Evolutionary conservation across 352 stramenopile species (phyloP), one percentile per base, ranked within the genome.

Genomic region (Labyrinthula sp.): DNA sequence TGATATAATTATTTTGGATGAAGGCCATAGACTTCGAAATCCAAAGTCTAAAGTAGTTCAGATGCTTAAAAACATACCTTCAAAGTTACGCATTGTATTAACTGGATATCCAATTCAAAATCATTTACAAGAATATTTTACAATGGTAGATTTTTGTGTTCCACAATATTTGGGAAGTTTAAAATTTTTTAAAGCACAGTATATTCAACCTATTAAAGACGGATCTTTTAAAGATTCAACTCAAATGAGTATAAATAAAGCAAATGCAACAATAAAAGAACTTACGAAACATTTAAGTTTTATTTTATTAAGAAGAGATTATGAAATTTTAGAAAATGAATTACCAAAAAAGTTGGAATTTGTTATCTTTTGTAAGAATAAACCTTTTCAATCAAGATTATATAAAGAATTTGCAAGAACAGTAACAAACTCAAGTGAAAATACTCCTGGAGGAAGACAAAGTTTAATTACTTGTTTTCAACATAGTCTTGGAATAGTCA

Each of bases 51-150:
- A 85, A 59, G 61, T 84, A 26, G 72, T 85, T 5, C 77, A 81
- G 50, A 73, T 71, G 26, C 55, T 87, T 1, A 63, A 60, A 15
- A 59, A 79, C 29, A 72, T 83, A 1, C 68, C 76, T 40, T 83
- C 74, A 3, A 67, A 71, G 29, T 67, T 71, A n/a, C 68, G 82
- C 7, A 76, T 95, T 37, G 77, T 93, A 3, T 56, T 95, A 6
- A 93, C 81, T 1, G 83, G 83, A 2, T 93, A 89, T 27, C 83
- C 83, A 10, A 63, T 95, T 38, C 82, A 93, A 48, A 95, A 95
- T 47, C 82, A 93, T 57, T 49, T 94, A 33, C 73, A 84, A 33
- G 75, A 87, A 58, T 87, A 85, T 56, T 87, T 72, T 72, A 82
- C 72, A 6, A 83, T 87, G 73, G 73, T 87, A 21, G 81, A 83